Evolutionary conservation across 257 asterid genomes (phyloP), one percentile per base, ranked within the genome.

Genomic region (Cinchona pubescens): DNA sequence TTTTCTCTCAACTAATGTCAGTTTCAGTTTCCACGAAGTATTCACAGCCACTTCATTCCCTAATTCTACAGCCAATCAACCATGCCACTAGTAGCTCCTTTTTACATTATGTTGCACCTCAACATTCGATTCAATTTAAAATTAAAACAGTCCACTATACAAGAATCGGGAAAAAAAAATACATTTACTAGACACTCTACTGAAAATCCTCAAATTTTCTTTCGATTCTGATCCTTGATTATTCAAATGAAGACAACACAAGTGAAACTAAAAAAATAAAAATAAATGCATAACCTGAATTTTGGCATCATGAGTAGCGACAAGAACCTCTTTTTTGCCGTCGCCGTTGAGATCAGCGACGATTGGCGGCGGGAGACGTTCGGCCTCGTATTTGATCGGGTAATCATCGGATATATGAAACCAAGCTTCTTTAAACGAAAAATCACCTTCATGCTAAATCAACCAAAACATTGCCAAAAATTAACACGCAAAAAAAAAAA

Each of bases 381-480:
- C 98, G 5, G 88, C 96, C 84, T 91, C 96, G 82, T 91, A 92
- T 83, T 89, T 90, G 49, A 95, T 92, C 34, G 99, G 98, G 76
- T 92, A 88, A 73, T 95, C 99, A 73, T 95, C 98, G 49, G 90
- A 86, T 53, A 91, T 86, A 83, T 95, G 98, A 77, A 77, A 88
- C 99, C 98, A 95, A 66, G 98, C 96, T 87, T 95, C 99, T 76
- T 84, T 91, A 88, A 92, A 95, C 61, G 97, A 89, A 81, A 95
- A 91, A 91, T 95, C 97, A 51, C 99, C 99, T 80, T 91, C 97
- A 82, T 91, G 99, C 98, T 92, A 63, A n/a, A n/a, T n/a, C n/a
- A n/a, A n/a, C n/a, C n/a, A n/a, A n/a, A n/a, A n/a, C n/a, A n/a
- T n/a, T n/a, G n/a, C n/a, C n/a, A n/a, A n/a, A n/a, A n/a, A n/a